Evolutionary conservation across 345 rosid species (phyloP).

Genomic region (Dimocarpus longan): DNA sequence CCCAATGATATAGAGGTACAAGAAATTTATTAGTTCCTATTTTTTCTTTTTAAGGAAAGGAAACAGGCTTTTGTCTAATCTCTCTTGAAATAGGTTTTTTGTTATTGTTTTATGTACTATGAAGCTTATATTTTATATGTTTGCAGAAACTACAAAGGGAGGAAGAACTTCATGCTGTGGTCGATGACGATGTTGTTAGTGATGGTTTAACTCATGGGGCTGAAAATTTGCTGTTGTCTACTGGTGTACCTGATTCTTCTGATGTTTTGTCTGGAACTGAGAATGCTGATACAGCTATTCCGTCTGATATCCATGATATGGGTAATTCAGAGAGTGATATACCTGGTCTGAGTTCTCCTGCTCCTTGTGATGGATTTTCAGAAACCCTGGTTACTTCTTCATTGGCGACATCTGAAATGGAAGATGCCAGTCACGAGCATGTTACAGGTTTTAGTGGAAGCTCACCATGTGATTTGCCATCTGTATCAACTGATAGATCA

Average conservation of each 20-base stretch:
- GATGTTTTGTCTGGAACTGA: conserved; percentile 46
- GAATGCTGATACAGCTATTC: conserved; percentile 31
- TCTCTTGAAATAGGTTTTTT: conserved; percentile 1
- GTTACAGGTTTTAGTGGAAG: conserved; percentile 53
- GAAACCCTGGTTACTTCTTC: conserved; percentile 60
- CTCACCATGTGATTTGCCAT: conserved; percentile 50
- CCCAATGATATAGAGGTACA: conserved; percentile 46
- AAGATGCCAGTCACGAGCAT: conserved; percentile 65
- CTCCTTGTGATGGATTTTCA: conserved; percentile 52
- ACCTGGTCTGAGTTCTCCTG: conserved; percentile 81
- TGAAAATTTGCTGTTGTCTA: conserved; percentile 46
- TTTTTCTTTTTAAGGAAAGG: neutral
- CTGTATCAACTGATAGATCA: conserved; percentile 74
- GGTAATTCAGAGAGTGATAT: conserved; percentile 64
- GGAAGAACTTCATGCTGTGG: conserved; percentile 44
- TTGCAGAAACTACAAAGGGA: conserved; percentile 44
- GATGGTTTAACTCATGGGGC: conserved; percentile 40
- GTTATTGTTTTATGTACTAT: conserved; percentile 20
- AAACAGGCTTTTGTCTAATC: neutral
- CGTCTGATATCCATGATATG: conserved; percentile 45
- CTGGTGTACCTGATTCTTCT: conserved; percentile 51
- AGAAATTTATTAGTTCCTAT: conserved; percentile 1
- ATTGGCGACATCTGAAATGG: conserved; percentile 54
- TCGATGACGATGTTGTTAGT: conserved; percentile 29
- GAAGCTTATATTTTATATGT: conserved; percentile 26